A percentile compares a stretch with the other conserved stretches of the same genome.
Evolutionary conservation across 1,139 yeast species (phyloP).

Genomic region (Suhomyces guaymorum): DNA sequence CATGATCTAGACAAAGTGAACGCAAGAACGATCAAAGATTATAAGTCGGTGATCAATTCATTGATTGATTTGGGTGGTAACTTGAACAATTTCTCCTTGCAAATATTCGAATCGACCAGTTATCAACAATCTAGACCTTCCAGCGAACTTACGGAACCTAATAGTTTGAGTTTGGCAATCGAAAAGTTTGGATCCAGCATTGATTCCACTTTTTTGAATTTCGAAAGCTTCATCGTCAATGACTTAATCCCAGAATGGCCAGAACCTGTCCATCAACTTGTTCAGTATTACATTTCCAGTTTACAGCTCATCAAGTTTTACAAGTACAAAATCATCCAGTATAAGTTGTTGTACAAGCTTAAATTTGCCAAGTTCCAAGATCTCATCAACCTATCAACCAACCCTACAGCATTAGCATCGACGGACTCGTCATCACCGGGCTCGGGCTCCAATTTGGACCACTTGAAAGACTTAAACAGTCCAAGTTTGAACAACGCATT

Average conservation of each 20-base stretch:
- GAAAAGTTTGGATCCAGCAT: conserved; percentile 51
- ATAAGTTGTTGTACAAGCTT: conserved; percentile 42
- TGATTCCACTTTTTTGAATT: conserved; percentile 43
- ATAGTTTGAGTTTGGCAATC: conserved; percentile 35
- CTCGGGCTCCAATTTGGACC: conserved; percentile 23
- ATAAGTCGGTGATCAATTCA: conserved; percentile 30
- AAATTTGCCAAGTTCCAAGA: conserved; percentile 45
- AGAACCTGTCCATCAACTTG: conserved; percentile 46
- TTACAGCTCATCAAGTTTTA: conserved; percentile 44
- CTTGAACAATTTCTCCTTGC: conserved; percentile 48
- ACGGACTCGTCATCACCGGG: conserved; percentile 4
- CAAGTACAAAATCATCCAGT: conserved; percentile 48
- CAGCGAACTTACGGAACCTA: conserved; percentile 12
- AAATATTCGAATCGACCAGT: conserved; percentile 34
- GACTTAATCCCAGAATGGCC: conserved; percentile 48
- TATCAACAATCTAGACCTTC: conserved; percentile 11
- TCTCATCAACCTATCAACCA: conserved; percentile 29
- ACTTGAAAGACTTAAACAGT: conserved; percentile 37
- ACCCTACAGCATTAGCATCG: conserved; percentile 4
- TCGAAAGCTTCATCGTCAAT: conserved; percentile 39
- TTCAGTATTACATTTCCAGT: conserved; percentile 41
- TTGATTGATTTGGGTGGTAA: conserved; percentile 50
- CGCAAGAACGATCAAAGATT: conserved; percentile 32
- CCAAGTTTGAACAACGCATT: conserved; percentile 45
- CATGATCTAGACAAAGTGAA: conserved; percentile 38